Conservation (phyloP, 345 rosid species). For the Acer saccharum region DNA sequence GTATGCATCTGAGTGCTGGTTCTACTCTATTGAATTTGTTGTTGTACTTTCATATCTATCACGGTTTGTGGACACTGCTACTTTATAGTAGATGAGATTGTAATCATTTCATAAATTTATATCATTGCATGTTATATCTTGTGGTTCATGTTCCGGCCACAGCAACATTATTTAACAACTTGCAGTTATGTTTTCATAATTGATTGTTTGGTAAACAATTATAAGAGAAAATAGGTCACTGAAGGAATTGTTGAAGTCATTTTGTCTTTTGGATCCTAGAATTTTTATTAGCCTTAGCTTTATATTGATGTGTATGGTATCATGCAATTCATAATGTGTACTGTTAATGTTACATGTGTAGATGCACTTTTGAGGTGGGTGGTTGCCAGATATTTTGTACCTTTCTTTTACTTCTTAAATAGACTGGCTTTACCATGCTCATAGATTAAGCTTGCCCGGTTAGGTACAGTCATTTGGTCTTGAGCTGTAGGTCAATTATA, state of each 20-base stretch:
- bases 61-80: background rate
- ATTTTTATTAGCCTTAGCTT: background rate
- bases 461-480: background rate
- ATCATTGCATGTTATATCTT: constrained; percentile 4
- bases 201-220: background rate
- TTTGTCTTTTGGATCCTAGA: background rate
- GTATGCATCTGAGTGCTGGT: constrained; percentile 6
- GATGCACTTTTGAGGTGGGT: background rate
- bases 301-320: background rate
- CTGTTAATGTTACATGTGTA: background rate
- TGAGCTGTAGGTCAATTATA: background rate
- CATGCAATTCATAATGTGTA: background rate
- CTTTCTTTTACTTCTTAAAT: constrained; percentile 3
- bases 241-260: background rate
- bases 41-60: background rate
- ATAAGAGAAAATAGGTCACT: background rate
- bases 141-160: background rate
- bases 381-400: background rate
- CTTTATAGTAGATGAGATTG: background rate
- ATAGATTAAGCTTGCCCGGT: background rate
- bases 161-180: background rate
- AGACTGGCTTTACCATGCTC: background rate
- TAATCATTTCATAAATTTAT: background rate
- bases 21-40: background rate
- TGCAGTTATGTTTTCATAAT: background rate